Conservation (phyloP, 345 rosid genomes). For the Rhodomyrtus tomentosa region DNA sequence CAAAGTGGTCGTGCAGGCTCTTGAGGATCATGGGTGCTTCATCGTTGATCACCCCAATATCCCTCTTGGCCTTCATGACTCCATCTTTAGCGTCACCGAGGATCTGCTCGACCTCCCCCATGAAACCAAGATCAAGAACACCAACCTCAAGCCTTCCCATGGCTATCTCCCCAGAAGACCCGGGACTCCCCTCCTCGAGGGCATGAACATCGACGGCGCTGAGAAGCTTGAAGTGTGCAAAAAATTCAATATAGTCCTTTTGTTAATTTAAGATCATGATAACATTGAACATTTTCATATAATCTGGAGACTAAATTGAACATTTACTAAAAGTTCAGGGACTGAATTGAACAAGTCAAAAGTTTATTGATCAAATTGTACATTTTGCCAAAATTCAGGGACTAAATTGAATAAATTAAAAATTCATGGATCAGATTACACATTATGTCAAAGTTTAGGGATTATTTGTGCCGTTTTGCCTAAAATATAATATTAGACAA, state of each 20-base stretch:
- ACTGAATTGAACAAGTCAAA: too few relatives aligned
- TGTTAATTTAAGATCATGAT: too few relatives aligned
- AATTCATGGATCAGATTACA: too few relatives aligned
- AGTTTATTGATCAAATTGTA: too few relatives aligned
- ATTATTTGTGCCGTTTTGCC: too few relatives aligned
- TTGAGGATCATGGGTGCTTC: conserved; percentile 25
- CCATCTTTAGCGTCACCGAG: not conserved
- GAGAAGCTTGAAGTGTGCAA: conserved; percentile 13
- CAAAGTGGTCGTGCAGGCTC: conserved; percentile 9
- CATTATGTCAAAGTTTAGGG: too few relatives aligned
- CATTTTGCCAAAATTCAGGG: too few relatives aligned
- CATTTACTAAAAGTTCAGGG: too few relatives aligned
- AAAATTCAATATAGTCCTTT: too few relatives aligned
- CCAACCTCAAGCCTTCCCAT: conserved; percentile 18
- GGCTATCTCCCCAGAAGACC: conserved; percentile 29
- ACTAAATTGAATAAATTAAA: too few relatives aligned
- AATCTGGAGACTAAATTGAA: too few relatives aligned
- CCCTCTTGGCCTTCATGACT: conserved; percentile 3
- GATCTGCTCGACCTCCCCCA: conserved; percentile 19
- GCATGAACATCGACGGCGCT: conserved; percentile 26
- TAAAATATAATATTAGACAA: not conserved
- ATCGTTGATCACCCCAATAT: not conserved
- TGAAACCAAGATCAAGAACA: conserved; percentile 29
- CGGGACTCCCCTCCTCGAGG: conserved; percentile 25
- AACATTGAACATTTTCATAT: too few relatives aligned